phyloP scores from a whole-genome alignment of 169 alveolate genomes.

The Plasmodium inui region DNA sequence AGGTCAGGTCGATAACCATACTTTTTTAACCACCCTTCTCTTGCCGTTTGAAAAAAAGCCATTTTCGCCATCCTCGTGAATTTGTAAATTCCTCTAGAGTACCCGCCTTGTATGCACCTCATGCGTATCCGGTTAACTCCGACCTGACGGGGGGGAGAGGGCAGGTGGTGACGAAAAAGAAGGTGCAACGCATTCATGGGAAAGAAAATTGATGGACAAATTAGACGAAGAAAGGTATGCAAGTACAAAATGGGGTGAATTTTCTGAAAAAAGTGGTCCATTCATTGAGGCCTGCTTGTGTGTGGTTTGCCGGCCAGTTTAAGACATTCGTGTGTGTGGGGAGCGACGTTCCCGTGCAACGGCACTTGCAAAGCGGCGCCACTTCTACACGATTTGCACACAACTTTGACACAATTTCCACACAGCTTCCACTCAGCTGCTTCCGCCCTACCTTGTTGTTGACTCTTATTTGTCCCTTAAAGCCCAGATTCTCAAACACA shows the following conservation, averaged over 20 bases:
- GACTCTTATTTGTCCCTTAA: constrained; percentile 86
- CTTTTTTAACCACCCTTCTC: constrained; percentile 90
- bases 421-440: background rate
- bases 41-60: constrained; percentile 88
- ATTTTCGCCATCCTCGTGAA: constrained; percentile 88
- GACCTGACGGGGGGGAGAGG: constrained; percentile 62
- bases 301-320: background rate
- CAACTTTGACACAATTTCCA: background rate
- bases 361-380: background rate
- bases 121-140: constrained; percentile 85
- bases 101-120: constrained; percentile 89
- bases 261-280: background rate
- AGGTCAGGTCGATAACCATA: constrained; percentile 88
- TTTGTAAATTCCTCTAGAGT: constrained; percentile 86
- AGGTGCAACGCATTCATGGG: background rate
- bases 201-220: background rate
- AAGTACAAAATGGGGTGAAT: background rate
- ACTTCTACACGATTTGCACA: background rate
- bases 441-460: constrained; percentile 81
- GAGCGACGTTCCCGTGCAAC: background rate
- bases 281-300: background rate
- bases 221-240: background rate
- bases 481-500: constrained; percentile 84
- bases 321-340: background rate
- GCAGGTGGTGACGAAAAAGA: background rate